A percentile compares a stretch with the other conserved stretches of the same genome.
phyloP scores from a whole-genome alignment of 164 flowering plant species.

The Pachysandra terminalis region DNA sequence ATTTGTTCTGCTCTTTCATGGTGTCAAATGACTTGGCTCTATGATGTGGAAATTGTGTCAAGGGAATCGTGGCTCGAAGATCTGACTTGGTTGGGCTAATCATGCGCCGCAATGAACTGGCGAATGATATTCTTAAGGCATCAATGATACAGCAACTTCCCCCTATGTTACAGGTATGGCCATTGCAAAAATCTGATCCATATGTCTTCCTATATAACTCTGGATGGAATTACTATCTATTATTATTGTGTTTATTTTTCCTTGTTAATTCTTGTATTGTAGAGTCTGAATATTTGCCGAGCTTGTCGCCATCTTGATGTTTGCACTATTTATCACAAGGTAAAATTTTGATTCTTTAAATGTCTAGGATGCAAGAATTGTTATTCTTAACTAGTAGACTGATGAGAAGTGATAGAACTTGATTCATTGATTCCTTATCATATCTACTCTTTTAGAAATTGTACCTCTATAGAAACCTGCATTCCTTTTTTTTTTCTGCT shows the following conservation, averaged over 20 bases:
- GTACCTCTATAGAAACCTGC: no score
- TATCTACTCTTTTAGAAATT: no score
- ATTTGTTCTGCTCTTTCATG: neutral
- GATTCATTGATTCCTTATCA: no score
- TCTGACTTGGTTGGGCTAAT: slow-evolving; percentile 87
- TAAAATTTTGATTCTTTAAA: slow-evolving; percentile 17
- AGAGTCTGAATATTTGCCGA: slow-evolving; percentile 73
- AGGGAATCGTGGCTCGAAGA: slow-evolving; percentile 78
- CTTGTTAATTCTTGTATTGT: slow-evolving; percentile 19
- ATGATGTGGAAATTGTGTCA: slow-evolving; percentile 10
- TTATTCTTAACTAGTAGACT: neutral
- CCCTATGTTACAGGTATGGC: slow-evolving; percentile 69
- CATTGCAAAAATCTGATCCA: neutral
- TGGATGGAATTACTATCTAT: slow-evolving; percentile 14
- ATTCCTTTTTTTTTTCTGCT: no score
- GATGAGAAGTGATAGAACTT: neutral
- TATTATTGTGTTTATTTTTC: neutral
- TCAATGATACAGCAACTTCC: slow-evolving; percentile 69
- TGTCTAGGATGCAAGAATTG: no score
- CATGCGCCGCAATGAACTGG: slow-evolving; percentile 98
- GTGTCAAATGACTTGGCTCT: slow-evolving; percentile 12
- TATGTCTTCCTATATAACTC: neutral
- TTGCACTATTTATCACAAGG: slow-evolving; percentile 90
- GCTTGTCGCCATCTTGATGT: slow-evolving; percentile 84
- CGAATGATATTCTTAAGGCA: slow-evolving; percentile 78